These are phyloP conservation scores for Glarea lozoyensis DNA, from an alignment of 495 filamentous ascomycete genomes.

Conservation along the genomic window DNA sequence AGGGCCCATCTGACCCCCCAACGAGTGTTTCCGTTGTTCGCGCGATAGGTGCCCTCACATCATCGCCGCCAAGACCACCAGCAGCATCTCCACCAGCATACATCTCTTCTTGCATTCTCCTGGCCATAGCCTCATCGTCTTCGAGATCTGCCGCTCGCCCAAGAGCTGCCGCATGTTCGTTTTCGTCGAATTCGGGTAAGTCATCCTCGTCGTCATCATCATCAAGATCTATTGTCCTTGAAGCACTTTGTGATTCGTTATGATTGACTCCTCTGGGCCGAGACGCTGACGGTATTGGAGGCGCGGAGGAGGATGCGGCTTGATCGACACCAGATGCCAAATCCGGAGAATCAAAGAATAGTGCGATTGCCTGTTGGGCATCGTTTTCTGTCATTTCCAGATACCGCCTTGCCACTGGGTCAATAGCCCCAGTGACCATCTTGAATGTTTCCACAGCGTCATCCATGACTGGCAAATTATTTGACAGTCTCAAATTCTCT, in stretches of 20 bases:
- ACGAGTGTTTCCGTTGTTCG: slow-evolving; percentile 87
- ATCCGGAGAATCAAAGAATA: slow-evolving; percentile 79
- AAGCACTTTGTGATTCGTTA: slow-evolving; percentile 16
- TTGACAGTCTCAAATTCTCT: neutral
- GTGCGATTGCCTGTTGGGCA: slow-evolving; percentile 74
- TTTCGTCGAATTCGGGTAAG: slow-evolving; percentile 29
- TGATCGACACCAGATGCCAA: slow-evolving; percentile 39
- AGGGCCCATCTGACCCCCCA: slow-evolving; percentile 57
- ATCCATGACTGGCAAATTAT: slow-evolving; percentile 51
- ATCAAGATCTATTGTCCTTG: slow-evolving; percentile 28
- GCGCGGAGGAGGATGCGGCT: slow-evolving; percentile 24
- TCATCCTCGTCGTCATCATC: slow-evolving; percentile 61
- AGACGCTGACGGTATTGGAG: slow-evolving; percentile 12
- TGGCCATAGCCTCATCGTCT: slow-evolving; percentile 89
- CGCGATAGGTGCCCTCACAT: slow-evolving; percentile 82
- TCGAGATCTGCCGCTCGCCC: slow-evolving; percentile 39
- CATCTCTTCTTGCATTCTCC: slow-evolving; percentile 83
- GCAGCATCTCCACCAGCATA: slow-evolving; percentile 48
- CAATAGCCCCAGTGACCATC: slow-evolving; percentile 54
- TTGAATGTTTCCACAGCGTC: slow-evolving; percentile 49
- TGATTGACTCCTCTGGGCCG: no score
- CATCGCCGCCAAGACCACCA: slow-evolving; percentile 42
- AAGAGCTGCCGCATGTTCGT: slow-evolving; percentile 13
- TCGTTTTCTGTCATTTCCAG: slow-evolving; percentile 74
- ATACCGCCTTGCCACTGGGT: slow-evolving; percentile 64